Evolutionary conservation across 2,329 filamentous ascomycete species (phyloP).

Genomic region (Aspergillus sp.): DNA sequence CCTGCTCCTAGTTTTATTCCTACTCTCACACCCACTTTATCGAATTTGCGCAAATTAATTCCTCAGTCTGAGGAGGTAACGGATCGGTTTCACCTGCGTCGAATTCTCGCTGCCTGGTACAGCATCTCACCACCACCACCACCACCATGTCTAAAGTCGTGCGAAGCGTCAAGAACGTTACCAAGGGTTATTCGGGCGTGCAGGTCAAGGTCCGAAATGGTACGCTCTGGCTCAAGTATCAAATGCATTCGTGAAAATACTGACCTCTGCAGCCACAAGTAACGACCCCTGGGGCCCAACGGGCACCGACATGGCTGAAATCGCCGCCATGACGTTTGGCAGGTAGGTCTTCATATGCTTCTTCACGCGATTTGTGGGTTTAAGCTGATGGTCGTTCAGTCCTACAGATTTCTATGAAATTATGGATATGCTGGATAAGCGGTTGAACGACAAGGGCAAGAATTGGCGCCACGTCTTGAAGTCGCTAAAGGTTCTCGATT

Average conservation of each 20-base stretch:
- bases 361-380: slow-evolving; percentile 3
- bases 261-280: slow-evolving; percentile 68
- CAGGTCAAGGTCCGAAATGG: slow-evolving; percentile 99
- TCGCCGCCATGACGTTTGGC: slow-evolving; percentile 95
- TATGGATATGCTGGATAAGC: slow-evolving; percentile 99
- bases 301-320: slow-evolving; percentile 97
- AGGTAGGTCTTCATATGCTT: slow-evolving; percentile 56
- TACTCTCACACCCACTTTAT: too few species aligned
- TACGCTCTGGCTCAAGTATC: slow-evolving; percentile 31
- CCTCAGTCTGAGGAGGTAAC: too few species aligned
- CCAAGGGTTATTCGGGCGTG: slow-evolving; percentile 92
- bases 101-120: slow-evolving; percentile 3
- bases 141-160: slow-evolving; percentile 86
- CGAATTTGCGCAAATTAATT: too few species aligned
- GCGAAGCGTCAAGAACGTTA: slow-evolving; percentile 97
- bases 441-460: slow-evolving; percentile 97
- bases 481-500: slow-evolving; percentile 94
- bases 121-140: slow-evolving; percentile 13
- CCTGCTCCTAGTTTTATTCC: too few species aligned
- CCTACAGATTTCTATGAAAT: slow-evolving; percentile 98
- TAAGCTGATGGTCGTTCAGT: slow-evolving; percentile 40
- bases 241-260: background rate
- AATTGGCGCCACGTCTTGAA: slow-evolving; percentile 99
- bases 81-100: slow-evolving; percentile 1
- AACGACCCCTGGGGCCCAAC: slow-evolving; percentile 99